phyloP scores from a whole-genome alignment of 1,284 basidiomycete species.

The Phellopilus nigrolimitatus region DNA sequence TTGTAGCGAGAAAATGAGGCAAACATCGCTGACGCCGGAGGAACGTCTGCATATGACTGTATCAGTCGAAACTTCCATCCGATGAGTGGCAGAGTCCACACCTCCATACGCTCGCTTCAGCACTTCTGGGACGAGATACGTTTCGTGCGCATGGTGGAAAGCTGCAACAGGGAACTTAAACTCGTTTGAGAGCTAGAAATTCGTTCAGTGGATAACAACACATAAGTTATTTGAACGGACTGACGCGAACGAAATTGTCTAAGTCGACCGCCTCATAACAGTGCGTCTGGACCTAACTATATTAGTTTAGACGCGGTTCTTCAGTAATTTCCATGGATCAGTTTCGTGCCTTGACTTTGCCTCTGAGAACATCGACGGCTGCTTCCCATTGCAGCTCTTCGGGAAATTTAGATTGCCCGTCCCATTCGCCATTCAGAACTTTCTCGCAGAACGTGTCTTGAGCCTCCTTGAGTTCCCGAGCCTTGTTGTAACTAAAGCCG shows the following conservation, averaged over 20 bases:
- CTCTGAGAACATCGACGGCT: slow-evolving; percentile 49
- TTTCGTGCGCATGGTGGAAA: slow-evolving; percentile 52
- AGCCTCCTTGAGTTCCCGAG: slow-evolving; percentile 36
- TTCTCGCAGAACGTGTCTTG: slow-evolving; percentile 39
- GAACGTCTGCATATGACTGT: slow-evolving; percentile 21
- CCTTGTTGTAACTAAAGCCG: slow-evolving; percentile 37
- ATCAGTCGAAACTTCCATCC: neutral
- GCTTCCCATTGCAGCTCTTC: slow-evolving; percentile 48
- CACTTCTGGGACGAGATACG: slow-evolving; percentile 46
- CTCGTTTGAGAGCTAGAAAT: slow-evolving; percentile 46
- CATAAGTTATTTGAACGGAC: slow-evolving; percentile 1
- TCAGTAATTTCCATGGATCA: slow-evolving; percentile 37
- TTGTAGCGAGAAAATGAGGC: slow-evolving; percentile 45
- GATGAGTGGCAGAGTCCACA: neutral
- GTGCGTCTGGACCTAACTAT: slow-evolving; percentile 38
- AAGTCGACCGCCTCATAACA: slow-evolving; percentile 49
- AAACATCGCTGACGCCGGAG: slow-evolving; percentile 51
- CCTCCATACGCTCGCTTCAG: slow-evolving; percentile 40
- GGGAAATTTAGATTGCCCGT: slow-evolving; percentile 42
- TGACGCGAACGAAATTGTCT: slow-evolving; percentile 31
- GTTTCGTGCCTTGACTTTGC: slow-evolving; percentile 34
- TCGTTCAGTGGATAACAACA: slow-evolving; percentile 14
- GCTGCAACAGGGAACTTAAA: slow-evolving; percentile 42
- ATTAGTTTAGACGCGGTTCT: slow-evolving; percentile 34
- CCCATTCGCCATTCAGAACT: slow-evolving; percentile 31